Evolutionary conservation across 768 basidiomycete genomes (phyloP).

Genomic region (Mycena crocata): DNA sequence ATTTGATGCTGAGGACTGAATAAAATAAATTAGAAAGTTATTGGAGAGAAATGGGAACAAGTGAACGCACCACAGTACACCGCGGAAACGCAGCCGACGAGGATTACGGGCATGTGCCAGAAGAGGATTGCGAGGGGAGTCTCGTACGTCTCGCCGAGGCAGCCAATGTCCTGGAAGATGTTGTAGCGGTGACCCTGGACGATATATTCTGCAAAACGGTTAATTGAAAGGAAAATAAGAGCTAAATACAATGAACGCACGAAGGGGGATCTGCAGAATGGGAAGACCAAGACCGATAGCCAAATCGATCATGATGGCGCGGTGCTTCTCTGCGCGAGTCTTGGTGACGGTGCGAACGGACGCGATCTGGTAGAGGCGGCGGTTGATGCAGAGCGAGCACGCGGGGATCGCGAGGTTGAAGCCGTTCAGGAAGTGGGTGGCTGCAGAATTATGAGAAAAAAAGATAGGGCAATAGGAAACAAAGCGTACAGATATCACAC

Average conservation of each 20-base stretch:
- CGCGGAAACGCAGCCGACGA: constrained; percentile 54
- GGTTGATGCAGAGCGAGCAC: constrained; percentile 67
- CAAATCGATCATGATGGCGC: constrained; percentile 62
- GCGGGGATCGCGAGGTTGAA: constrained; percentile 61
- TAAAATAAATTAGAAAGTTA: neutral
- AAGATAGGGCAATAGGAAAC: neutral
- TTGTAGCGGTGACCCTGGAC: constrained; percentile 70
- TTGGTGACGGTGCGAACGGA: constrained; percentile 62
- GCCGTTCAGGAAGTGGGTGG: constrained; percentile 59
- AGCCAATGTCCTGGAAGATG: constrained; percentile 70
- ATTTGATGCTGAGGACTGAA: constrained; percentile 50
- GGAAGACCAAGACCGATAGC: constrained; percentile 67
- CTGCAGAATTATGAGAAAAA: constrained; percentile 37
- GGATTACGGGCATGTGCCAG: constrained; percentile 53
- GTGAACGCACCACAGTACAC: constrained; percentile 46
- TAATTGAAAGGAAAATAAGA: neutral
- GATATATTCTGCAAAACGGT: constrained; percentile 53
- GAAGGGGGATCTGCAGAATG: constrained; percentile 57
- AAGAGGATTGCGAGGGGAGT: constrained; percentile 58
- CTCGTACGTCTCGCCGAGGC: constrained; percentile 62
- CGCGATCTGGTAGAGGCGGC: constrained; percentile 73
- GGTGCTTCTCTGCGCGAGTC: constrained; percentile 63
- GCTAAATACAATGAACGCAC: constrained; percentile 42
- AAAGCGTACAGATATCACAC: constrained; percentile 68
- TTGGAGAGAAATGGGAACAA: constrained; percentile 8